Base-by-base conservation (phyloP, 2,329 filamentous ascomycete species). In the Trichoderma sp. region DNA sequence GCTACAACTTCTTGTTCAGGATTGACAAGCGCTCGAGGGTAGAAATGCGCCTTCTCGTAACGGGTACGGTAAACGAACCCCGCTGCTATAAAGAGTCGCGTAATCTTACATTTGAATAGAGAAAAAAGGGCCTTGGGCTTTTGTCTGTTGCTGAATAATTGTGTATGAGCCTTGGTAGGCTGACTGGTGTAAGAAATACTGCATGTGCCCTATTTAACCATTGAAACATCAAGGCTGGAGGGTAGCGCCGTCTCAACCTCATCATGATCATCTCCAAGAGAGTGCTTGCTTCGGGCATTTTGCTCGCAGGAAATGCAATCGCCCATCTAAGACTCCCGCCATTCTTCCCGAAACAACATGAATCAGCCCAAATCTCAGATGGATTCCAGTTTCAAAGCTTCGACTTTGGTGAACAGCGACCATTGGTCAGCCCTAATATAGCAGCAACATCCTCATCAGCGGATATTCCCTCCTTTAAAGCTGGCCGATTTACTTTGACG, bases 401-500 rank as follows among this genome's bases (percentile, higher is more conserved):
- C 31, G 47, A n/a, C 10, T 14, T 24, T 19, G 43, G 24, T 0
- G 40, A 62, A 16, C 68, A 70, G 33, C 68, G 31, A 2, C 68
- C 31, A 13, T 47, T 57, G 37, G 16, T 49, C 7, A 5, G 49
- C 56, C 31, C 47, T 2, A 52, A 16, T 3, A 40, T 4, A 21
- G 8, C 27, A 24, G 27, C 27, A 65, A 2, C 27, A 31, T 40
- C 40, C n/a, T 40, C 57, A 13, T 11, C 55, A 21, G 10, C 68
- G 2, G 60, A 43, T 40, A 29, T 66, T 24, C 57, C 65, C 1
- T 4, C 70, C 5, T 71, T 64, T 69, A 69, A 69, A 49, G 68
- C 70, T 13, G 72, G 72, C 16, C 63, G 63, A 24, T 69, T 66
- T 55, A 71, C 66, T 4, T 37, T 71, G 43, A 68, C 43, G 27